These are phyloP conservation scores for Penicillium coprophilum DNA, from an alignment of 495 filamentous ascomycete genomes.

Conservation along the genomic window DNA sequence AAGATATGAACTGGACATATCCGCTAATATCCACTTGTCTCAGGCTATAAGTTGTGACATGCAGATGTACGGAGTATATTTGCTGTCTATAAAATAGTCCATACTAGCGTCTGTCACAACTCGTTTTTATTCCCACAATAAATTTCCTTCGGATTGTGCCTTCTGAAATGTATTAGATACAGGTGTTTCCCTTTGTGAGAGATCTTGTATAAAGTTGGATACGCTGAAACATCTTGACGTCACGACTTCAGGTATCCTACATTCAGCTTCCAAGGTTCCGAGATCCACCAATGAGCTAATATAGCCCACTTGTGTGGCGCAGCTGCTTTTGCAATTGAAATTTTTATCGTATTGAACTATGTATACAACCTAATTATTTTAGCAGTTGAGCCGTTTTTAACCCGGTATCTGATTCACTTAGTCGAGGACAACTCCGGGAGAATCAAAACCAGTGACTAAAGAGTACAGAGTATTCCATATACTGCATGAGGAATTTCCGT, in stretches of 20 bases:
- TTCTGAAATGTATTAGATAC: slow-evolving; percentile 16
- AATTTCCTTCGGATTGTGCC: slow-evolving; percentile 6
- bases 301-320: slow-evolving; percentile 24
- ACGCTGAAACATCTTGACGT: slow-evolving; percentile 29
- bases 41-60: background rate
- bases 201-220: slow-evolving; percentile 10
- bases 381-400: background rate
- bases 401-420: too few relatives aligned
- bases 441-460: background rate
- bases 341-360: slow-evolving; percentile 7
- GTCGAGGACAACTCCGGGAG: too few relatives aligned
- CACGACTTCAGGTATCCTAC: slow-evolving; percentile 20
- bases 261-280: background rate
- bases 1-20: slow-evolving; percentile 45
- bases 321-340: slow-evolving; percentile 8
- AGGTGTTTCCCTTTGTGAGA: slow-evolving; percentile 3
- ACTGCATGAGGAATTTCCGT: background rate
- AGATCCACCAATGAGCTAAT: slow-evolving; percentile 13
- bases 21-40: background rate
- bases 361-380: too few relatives aligned
- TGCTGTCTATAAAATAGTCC: background rate
- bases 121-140: background rate
- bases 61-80: background rate
- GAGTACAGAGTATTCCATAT: background rate
- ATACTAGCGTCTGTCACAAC: background rate